Evolutionary conservation across 345 rosid species (phyloP).

Genomic region (Gossypium herbaceum): DNA sequence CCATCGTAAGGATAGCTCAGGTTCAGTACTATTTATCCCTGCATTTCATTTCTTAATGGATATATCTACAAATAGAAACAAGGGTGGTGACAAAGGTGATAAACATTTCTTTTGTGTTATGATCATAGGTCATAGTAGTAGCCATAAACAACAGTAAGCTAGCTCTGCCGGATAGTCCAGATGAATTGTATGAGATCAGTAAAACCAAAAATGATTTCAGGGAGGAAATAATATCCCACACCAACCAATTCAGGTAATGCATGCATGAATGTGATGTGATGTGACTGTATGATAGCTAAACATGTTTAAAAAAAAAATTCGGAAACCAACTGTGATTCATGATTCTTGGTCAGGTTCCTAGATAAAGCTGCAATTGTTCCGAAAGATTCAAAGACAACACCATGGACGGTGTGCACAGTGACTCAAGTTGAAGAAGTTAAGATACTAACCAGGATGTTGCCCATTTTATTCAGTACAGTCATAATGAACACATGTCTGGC

Average conservation of each 20-base stretch:
- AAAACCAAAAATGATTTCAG: constrained; percentile 21
- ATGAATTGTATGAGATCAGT: constrained; percentile 34
- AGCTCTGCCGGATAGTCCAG: constrained; percentile 30
- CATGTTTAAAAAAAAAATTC: not conserved
- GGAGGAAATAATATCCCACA: constrained; percentile 32
- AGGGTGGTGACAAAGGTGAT: not conserved
- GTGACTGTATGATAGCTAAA: not conserved
- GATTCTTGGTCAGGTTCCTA: constrained; percentile 28
- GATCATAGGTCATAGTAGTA: constrained; percentile 29
- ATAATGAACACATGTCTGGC: constrained; percentile 42
- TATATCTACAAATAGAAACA: not conserved
- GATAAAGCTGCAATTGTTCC: constrained; percentile 40
- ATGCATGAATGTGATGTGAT: not conserved
- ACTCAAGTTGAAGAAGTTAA: constrained; percentile 54
- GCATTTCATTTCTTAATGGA: not conserved
- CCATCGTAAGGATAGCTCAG: constrained; percentile 33
- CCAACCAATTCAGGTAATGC: constrained; percentile 47
- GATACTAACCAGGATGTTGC: constrained; percentile 38
- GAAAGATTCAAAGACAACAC: constrained; percentile 12
- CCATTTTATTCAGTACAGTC: constrained; percentile 39
- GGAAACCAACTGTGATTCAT: not conserved
- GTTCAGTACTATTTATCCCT: constrained; percentile 1
- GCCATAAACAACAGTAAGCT: constrained; percentile 39
- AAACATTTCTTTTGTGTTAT: not conserved
- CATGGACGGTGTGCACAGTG: constrained; percentile 39